Evolutionary conservation across 2,329 filamentous ascomycete species (phyloP).

Genomic region (Rhinocladiella mackenziei): DNA sequence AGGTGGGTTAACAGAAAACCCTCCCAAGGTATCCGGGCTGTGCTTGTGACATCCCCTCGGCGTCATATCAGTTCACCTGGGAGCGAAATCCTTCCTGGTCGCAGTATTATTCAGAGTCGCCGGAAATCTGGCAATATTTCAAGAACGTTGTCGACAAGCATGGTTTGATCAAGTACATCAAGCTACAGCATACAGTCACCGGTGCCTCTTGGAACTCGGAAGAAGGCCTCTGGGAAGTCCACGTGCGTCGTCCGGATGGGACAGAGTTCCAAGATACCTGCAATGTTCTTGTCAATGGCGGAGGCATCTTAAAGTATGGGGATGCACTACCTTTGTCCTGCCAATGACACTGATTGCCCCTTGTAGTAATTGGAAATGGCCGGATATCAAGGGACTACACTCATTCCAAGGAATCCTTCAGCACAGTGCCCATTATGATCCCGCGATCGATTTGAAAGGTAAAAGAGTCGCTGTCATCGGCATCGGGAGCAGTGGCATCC

Average conservation of each 20-base stretch:
- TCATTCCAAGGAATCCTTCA: conserved; percentile 53
- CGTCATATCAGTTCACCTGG: conserved; percentile 24
- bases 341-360: not conserved
- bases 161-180: conserved; percentile 28
- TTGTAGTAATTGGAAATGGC: conserved; percentile 48
- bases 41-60: conserved; percentile 44
- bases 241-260: conserved; percentile 32
- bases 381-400: conserved; percentile 49
- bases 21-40: conserved; percentile 41
- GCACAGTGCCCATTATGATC: conserved; percentile 56
- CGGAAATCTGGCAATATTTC: conserved; percentile 33
- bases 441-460: conserved; percentile 46
- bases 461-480: conserved; percentile 54
- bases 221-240: conserved; percentile 30
- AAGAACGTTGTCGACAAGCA: conserved; percentile 27
- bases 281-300: conserved; percentile 40
- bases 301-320: conserved; percentile 12
- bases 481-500: conserved; percentile 53
- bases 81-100: conserved; percentile 24
- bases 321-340: not conserved
- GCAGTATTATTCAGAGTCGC: conserved; percentile 27
- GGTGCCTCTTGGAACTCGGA: conserved; percentile 32
- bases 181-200: conserved; percentile 29
- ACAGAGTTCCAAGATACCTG: conserved; percentile 47
- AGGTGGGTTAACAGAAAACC: too few species aligned